Percentiles rank a stretch among this genome's conserved stretches.
Conservation (phyloP, 2,329 filamentous ascomycete species). For the Penicillium corylophilum region DNA sequence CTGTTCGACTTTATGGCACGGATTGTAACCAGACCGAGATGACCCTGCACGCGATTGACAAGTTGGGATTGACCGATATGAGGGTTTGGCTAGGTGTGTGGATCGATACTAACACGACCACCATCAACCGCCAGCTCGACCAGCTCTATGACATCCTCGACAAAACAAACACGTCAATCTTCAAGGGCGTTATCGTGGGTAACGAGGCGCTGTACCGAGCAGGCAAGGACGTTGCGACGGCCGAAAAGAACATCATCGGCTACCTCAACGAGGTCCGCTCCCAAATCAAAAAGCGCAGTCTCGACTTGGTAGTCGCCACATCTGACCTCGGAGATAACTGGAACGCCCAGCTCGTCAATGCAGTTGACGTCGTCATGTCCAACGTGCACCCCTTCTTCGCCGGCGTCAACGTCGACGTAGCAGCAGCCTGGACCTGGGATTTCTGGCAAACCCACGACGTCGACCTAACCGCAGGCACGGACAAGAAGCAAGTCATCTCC, state of each 20-base stretch:
- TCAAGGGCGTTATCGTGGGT: constrained; percentile 63
- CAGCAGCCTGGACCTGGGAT: constrained; percentile 74
- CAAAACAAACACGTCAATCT: constrained; percentile 44
- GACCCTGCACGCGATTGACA: constrained; percentile 78
- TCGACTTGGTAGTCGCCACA: constrained; percentile 76
- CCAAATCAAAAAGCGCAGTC: constrained; percentile 67
- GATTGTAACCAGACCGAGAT: constrained; percentile 98
- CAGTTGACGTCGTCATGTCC: constrained; percentile 87
- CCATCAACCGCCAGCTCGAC: constrained; percentile 74
- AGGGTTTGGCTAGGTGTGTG: constrained; percentile 95
- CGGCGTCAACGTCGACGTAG: constrained; percentile 66
- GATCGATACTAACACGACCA: constrained; percentile 80
- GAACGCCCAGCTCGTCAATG: constrained; percentile 65
- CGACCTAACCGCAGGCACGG: constrained; percentile 57
- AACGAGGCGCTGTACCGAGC: constrained; percentile 63
- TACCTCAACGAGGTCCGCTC: constrained; percentile 67
- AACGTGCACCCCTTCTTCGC: constrained; percentile 97
- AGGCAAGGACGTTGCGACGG: constrained; percentile 58
- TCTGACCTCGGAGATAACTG: constrained; percentile 89
- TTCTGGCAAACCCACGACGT: constrained; percentile 78
- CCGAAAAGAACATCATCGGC: constrained; percentile 59
- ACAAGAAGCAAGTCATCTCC: constrained; percentile 75
- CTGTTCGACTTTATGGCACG: constrained; percentile 85
- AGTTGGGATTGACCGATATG: constrained; percentile 68
- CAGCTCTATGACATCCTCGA: constrained; percentile 86